These are phyloP conservation scores for Plenodomus biglobosus DNA, from an alignment of 2,329 filamentous ascomycete species.

Conservation along the genomic window DNA sequence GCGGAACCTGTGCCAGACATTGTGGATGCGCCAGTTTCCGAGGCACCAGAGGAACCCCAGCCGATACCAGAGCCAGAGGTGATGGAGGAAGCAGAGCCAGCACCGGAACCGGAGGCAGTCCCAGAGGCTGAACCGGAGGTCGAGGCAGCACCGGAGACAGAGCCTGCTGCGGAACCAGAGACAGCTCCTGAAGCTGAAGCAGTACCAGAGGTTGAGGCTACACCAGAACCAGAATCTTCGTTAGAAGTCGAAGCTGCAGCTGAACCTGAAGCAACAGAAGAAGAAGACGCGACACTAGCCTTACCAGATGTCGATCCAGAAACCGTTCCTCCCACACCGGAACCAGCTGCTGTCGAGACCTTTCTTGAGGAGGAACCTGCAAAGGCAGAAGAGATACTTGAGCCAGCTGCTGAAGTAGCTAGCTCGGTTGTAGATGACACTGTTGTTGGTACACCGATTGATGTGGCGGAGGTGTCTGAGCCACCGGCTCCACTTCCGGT, in stretches of 20 bases:
- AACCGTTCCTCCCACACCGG: background rate
- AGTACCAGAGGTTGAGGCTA: background rate
- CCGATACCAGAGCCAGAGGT: background rate
- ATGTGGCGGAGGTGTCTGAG: slow-evolving; percentile 3
- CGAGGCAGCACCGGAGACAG: background rate
- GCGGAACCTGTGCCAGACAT: too few relatives aligned
- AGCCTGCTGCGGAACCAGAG: background rate
- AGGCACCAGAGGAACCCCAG: background rate
- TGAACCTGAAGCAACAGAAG: background rate
- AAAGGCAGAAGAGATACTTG: background rate
- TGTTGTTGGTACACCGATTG: slow-evolving; percentile 2
- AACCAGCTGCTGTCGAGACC: background rate
- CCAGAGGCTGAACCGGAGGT: background rate
- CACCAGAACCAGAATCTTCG: slow-evolving; percentile 2
- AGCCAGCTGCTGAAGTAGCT: slow-evolving; percentile 2
- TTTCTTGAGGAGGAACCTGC: background rate
- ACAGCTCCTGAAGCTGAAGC: background rate
- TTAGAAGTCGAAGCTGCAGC: background rate
- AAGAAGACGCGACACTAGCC: background rate
- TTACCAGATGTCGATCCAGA: background rate
- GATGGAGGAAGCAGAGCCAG: slow-evolving; percentile 2
- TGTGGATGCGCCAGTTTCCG: background rate
- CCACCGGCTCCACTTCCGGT: background rate
- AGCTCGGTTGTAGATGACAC: slow-evolving; percentile 1
- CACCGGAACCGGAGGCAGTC: background rate